Conservation (phyloP, 192 early-diverging fungal species). For the Podochytrium sp. region DNA sequence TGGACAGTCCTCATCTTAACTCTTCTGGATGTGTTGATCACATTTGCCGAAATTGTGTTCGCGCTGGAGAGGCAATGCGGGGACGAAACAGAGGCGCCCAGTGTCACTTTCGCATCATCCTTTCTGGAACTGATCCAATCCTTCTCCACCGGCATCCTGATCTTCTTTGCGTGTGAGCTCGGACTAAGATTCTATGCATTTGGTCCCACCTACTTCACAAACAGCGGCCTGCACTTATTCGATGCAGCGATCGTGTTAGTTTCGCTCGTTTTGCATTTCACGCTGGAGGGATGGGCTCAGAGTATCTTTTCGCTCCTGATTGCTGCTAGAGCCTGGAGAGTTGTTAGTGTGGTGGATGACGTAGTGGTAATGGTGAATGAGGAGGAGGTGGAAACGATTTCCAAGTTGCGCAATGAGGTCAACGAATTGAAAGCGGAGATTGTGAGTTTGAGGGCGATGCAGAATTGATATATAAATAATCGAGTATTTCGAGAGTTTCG, state of each 20-base stretch:
- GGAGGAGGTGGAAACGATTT: slow-evolving; percentile 16
- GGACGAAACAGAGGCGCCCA: neutral
- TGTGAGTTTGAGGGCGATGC: neutral
- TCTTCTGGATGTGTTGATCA: slow-evolving; percentile 25
- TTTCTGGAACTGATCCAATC: slow-evolving; percentile 12
- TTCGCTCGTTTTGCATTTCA: slow-evolving; percentile 34
- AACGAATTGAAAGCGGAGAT: slow-evolving; percentile 15
- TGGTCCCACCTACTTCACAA: slow-evolving; percentile 30
- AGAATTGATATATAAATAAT: too few relatives aligned
- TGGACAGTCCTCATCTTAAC: slow-evolving; percentile 31
- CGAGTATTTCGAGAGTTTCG: too few relatives aligned
- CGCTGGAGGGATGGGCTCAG: slow-evolving; percentile 18
- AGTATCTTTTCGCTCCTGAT: slow-evolving; percentile 37
- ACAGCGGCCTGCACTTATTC: slow-evolving; percentile 30
- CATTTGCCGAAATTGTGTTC: slow-evolving; percentile 38
- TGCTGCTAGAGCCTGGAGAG: slow-evolving; percentile 34
- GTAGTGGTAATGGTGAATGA: slow-evolving; percentile 31
- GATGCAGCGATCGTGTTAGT: slow-evolving; percentile 37
- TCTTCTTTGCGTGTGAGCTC: slow-evolving; percentile 31
- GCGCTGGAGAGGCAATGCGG: slow-evolving; percentile 19
- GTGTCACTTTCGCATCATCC: neutral
- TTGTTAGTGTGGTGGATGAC: slow-evolving; percentile 39
- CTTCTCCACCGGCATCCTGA: slow-evolving; percentile 29
- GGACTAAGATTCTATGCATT: slow-evolving; percentile 27
- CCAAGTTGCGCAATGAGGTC: slow-evolving; percentile 3